phyloP scores from a whole-genome alignment of 352 stramenopile genomes.

The Phytophthora pluvialis region DNA sequence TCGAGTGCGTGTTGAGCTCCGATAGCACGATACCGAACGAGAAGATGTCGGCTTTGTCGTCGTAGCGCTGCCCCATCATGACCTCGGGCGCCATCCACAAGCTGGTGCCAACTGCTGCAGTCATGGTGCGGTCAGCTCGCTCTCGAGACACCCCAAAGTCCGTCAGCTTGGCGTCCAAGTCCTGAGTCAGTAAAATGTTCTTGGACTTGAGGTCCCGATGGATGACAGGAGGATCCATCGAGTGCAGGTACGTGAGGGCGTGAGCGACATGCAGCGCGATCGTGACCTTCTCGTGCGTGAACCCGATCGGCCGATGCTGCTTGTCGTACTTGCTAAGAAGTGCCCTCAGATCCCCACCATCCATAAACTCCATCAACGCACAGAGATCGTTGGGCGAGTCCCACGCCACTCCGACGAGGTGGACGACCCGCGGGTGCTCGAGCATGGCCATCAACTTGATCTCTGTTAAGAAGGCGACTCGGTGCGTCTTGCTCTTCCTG shows the following conservation, averaged over 20 bases:
- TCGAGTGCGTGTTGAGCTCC: conserved; percentile 34
- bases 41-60: conserved; percentile 32
- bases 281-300: conserved; percentile 28
- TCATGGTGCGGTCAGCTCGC: conserved; percentile 35
- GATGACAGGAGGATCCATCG: conserved; percentile 22
- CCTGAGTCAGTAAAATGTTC: neutral
- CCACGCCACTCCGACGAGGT: conserved; percentile 50
- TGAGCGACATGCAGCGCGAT: conserved; percentile 40
- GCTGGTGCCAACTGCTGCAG: conserved; percentile 33
- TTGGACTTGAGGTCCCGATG: neutral
- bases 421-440: conserved; percentile 42
- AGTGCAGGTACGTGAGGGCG: conserved; percentile 44
- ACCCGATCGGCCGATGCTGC: neutral
- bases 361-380: conserved; percentile 43
- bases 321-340: conserved; percentile 18
- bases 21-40: conserved; percentile 37
- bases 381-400: conserved; percentile 43
- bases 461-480: conserved; percentile 31
- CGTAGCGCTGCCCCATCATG: conserved; percentile 38
- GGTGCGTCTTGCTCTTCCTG: conserved; percentile 7
- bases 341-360: conserved; percentile 35
- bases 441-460: conserved; percentile 30
- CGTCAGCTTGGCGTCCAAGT: conserved; percentile 40
- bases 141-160: conserved; percentile 53
- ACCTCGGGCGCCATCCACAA: conserved; percentile 48